Evolutionary conservation across 768 basidiomycete genomes (phyloP).

Genomic region (Naganishia kalamii): DNA sequence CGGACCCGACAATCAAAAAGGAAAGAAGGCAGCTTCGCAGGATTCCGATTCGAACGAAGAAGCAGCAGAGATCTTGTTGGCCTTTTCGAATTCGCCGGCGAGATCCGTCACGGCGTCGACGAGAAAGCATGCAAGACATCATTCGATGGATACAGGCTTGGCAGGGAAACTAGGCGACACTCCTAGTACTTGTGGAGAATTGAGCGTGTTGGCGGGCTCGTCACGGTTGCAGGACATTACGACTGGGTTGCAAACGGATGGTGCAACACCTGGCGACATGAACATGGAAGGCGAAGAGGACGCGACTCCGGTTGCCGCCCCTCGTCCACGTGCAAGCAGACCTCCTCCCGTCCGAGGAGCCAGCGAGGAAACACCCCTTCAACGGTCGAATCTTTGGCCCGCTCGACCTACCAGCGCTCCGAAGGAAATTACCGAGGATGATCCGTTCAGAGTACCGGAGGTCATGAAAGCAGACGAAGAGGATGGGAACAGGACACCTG

Average conservation of each 20-base stretch:
- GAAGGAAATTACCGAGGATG: background rate
- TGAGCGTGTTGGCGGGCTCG: background rate
- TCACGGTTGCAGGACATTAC: conserved; percentile 9
- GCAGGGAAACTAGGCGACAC: background rate
- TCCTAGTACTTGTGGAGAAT: background rate
- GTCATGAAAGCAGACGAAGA: background rate
- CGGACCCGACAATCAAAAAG: background rate
- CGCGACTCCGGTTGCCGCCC: background rate
- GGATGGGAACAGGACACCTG: background rate
- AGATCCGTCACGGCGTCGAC: background rate
- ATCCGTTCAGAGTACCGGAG: background rate
- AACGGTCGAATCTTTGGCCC: conserved; percentile 7
- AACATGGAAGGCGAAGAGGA: conserved; percentile 1
- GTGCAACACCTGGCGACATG: background rate
- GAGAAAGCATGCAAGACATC: background rate
- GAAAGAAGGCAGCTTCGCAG: background rate
- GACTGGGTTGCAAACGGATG: background rate
- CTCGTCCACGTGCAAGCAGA: background rate
- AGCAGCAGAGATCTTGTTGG: conserved; percentile 24
- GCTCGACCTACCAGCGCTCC: background rate
- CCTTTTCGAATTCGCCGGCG: conserved; percentile 24
- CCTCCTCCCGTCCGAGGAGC: conserved; percentile 8
- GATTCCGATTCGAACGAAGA: conserved; percentile 23
- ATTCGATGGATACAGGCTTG: conserved; percentile 2
- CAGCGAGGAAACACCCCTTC: background rate